phyloP scores from a whole-genome alignment of 768 basidiomycete genomes.

The Rhizopogon roseolus region DNA sequence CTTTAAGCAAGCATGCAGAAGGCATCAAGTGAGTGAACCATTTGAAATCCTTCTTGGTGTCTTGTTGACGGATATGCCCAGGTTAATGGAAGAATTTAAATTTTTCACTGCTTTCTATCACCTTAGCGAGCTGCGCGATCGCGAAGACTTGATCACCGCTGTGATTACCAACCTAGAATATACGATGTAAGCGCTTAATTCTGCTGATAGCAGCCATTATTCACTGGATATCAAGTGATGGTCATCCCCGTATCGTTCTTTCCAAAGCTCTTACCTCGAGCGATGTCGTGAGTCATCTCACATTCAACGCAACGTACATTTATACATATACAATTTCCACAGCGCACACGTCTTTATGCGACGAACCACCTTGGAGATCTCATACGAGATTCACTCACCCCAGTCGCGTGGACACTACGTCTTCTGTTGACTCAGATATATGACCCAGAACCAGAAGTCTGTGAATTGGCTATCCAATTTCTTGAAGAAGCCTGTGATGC shows the following conservation, averaged over 20 bases:
- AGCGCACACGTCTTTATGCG: conserved; percentile 87
- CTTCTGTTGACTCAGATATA: conserved; percentile 94
- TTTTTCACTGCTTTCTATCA: conserved; percentile 97
- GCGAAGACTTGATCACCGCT: conserved; percentile 88
- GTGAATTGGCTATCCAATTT: conserved; percentile 83
- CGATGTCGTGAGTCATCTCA: conserved; percentile 56
- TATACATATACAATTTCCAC: conserved; percentile 2
- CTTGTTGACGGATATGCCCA: conserved; percentile 21
- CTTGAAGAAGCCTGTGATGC: conserved; percentile 88
- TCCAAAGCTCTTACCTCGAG: conserved; percentile 94
- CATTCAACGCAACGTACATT: neutral
- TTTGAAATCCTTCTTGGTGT: neutral
- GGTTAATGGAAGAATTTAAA: conserved; percentile 85
- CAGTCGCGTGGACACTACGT: conserved; percentile 85
- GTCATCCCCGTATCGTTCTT: conserved; percentile 88
- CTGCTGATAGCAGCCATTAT: conserved; percentile 3
- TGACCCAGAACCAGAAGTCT: conserved; percentile 86
- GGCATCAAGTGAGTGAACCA: conserved; percentile 72
- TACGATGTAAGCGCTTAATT: conserved; percentile 54
- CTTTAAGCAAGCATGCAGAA: conserved; percentile 80
- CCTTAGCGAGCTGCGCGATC: conserved; percentile 81
- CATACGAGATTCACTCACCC: conserved; percentile 56
- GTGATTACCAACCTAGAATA: conserved; percentile 94
- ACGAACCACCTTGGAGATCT: conserved; percentile 83
- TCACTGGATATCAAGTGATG: conserved; percentile 57